Conservation (phyloP, 305 asterid species). For the Nicotiana rustica region DNA sequence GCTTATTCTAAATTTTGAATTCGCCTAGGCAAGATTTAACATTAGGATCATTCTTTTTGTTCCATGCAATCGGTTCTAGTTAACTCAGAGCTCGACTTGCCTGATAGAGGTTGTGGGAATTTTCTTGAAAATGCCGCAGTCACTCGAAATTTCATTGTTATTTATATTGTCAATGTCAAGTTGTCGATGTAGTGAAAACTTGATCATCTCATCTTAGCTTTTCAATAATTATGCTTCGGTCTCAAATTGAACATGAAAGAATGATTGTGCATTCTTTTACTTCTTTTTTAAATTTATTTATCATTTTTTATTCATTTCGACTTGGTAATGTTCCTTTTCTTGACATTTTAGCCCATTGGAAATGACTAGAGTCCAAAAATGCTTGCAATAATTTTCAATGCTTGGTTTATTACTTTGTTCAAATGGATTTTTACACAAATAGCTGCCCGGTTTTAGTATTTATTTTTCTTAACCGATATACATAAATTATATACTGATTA, state of each 20-base stretch:
- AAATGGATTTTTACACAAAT: no score
- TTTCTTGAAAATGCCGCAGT: not conserved
- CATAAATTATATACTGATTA: no score
- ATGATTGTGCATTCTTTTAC: not conserved
- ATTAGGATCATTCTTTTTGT: not conserved
- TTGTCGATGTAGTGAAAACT: not conserved
- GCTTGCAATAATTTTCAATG: not conserved
- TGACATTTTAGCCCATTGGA: constrained; percentile 9
- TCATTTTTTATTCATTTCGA: not conserved
- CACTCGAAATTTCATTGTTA: not conserved
- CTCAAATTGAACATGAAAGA: not conserved
- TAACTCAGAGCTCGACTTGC: no score
- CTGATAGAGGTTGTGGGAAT: not conserved
- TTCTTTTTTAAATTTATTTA: not conserved
- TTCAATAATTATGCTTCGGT: not conserved
- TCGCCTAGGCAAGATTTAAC: not conserved
- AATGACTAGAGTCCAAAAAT: constrained; percentile 11
- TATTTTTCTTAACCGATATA: no score
- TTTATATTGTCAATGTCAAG: not conserved
- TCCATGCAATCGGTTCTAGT: not conserved
- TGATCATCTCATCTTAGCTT: not conserved
- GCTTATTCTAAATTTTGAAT: not conserved
- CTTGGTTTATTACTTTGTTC: constrained; percentile 12
- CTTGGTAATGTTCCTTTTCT: not conserved
- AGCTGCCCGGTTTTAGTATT: no score